Percentiles rank a stretch among this genome's conserved stretches.
Evolutionary conservation across 805 yeast species (phyloP).

Genomic region (Candida dendrica): DNA sequence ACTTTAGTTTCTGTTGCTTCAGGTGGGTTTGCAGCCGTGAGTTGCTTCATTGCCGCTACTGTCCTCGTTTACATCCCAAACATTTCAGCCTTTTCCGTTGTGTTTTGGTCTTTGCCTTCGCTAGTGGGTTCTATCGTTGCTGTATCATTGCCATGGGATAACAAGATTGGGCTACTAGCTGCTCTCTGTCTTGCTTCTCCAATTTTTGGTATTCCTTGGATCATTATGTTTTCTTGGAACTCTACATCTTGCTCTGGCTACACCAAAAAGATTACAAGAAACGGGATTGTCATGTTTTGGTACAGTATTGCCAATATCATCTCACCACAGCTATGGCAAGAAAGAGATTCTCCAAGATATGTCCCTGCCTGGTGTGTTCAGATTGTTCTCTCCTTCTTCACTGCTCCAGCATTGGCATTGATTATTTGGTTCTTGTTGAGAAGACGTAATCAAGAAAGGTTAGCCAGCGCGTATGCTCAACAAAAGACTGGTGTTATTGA

Average conservation of each 20-base stretch:
- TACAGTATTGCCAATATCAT: constrained; percentile 37
- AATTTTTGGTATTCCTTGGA: constrained; percentile 29
- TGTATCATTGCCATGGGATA: constrained; percentile 35
- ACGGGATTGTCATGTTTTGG: constrained; percentile 27
- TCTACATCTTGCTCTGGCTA: constrained; percentile 25
- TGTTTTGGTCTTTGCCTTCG: constrained; percentile 36
- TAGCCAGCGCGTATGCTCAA: constrained; percentile 7
- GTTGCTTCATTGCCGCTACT: constrained; percentile 31
- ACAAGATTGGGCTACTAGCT: constrained; percentile 35
- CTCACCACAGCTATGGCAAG: constrained; percentile 40
- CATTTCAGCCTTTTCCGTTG: constrained; percentile 30
- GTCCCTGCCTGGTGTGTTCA: constrained; percentile 38
- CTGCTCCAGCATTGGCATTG: constrained; percentile 29
- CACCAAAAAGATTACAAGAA: constrained; percentile 36
- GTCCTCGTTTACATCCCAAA: constrained; percentile 23
- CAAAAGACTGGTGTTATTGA: constrained; percentile 19
- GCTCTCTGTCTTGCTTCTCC: constrained; percentile 35
- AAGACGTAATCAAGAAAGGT: constrained; percentile 37
- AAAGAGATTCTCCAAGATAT: constrained; percentile 32
- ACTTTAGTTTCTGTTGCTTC: constrained; percentile 48
- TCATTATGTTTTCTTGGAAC: constrained; percentile 20
- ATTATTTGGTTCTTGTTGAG: constrained; percentile 38
- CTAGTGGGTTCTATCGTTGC: constrained; percentile 39
- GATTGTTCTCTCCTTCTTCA: constrained; percentile 33
- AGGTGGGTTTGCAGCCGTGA: constrained; percentile 40